Percentiles rank a stretch among this genome's conserved stretches.
These are phyloP conservation scores for Nothopassalora personata DNA, from an alignment of 2,329 filamentous ascomycete species.

Conservation along the genomic window DNA sequence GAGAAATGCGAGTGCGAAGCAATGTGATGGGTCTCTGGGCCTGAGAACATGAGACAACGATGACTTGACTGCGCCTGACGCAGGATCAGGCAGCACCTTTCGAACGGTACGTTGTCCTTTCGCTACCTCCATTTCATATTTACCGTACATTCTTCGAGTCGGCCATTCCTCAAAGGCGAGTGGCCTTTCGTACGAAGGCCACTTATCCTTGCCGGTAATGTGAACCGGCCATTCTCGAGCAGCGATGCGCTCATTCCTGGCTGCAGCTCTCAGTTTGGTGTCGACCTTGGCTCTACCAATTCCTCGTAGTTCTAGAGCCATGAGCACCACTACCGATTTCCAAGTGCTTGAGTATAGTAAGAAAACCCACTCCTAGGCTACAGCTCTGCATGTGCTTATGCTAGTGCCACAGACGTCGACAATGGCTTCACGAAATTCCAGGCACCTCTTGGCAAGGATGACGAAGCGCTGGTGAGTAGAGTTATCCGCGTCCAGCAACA, in stretches of 20 bases:
- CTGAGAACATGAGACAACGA: background rate
- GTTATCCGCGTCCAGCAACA: slow-evolving; percentile 14
- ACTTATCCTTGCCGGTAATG: slow-evolving; percentile 6
- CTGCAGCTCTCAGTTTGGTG: slow-evolving; percentile 22
- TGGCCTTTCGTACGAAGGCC: background rate
- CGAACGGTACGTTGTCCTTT: background rate
- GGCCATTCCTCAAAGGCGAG: background rate
- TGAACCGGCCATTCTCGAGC: slow-evolving; percentile 6
- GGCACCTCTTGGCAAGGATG: slow-evolving; percentile 20
- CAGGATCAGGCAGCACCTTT: background rate
- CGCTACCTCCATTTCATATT: background rate
- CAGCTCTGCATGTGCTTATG: slow-evolving; percentile 8
- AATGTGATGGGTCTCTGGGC: background rate
- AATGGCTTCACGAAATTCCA: slow-evolving; percentile 38
- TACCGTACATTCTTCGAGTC: background rate
- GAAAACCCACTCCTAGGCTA: background rate
- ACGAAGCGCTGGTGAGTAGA: slow-evolving; percentile 41
- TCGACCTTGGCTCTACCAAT: slow-evolving; percentile 13
- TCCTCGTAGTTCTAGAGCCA: background rate
- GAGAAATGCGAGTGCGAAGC: background rate
- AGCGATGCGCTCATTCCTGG: slow-evolving; percentile 25
- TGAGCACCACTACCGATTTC: slow-evolving; percentile 4
- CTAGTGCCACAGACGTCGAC: slow-evolving; percentile 14
- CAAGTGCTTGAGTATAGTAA: slow-evolving; percentile 21
- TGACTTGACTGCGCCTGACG: background rate